phyloP scores from a whole-genome alignment of 2,329 filamentous ascomycete genomes.

The Sporothrix dimorphospora region DNA sequence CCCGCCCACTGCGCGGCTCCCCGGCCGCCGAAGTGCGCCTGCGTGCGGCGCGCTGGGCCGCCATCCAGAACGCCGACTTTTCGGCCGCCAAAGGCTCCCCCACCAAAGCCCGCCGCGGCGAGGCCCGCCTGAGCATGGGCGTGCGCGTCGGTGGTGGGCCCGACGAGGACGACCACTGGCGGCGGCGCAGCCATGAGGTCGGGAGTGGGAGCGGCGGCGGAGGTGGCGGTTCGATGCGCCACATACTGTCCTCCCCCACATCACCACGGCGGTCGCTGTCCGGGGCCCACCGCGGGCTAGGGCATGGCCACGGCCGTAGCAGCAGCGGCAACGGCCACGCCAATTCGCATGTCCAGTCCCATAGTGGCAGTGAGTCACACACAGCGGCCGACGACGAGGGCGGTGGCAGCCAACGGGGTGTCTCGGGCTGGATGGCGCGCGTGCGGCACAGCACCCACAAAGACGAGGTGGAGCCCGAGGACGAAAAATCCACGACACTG shows the following conservation, averaged over 20 bases:
- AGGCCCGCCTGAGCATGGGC: slow-evolving; percentile 35
- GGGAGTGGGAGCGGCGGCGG: neutral
- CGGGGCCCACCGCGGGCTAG: neutral
- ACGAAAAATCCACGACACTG: slow-evolving; percentile 33
- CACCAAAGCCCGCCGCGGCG: neutral
- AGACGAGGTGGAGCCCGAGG: slow-evolving; percentile 31
- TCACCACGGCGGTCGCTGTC: slow-evolving; percentile 33
- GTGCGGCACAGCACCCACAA: slow-evolving; percentile 40
- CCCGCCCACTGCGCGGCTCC: slow-evolving; percentile 55
- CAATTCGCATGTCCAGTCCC: neutral
- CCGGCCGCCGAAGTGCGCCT: slow-evolving; percentile 69
- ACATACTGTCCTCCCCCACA: slow-evolving; percentile 43
- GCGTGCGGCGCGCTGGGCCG: slow-evolving; percentile 69
- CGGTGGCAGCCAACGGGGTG: slow-evolving; percentile 47
- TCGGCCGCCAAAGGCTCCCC: neutral
- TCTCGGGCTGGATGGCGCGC: slow-evolving; percentile 53
- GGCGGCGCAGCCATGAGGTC: slow-evolving; percentile 28
- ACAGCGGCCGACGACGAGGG: neutral
- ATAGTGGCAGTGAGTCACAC: neutral
- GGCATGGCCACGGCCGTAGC: neutral
- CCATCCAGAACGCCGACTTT: slow-evolving; percentile 59
- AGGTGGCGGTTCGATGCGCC: slow-evolving; percentile 34
- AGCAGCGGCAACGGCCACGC: neutral
- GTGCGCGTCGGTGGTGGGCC: slow-evolving; percentile 57
- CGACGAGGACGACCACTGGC: slow-evolving; percentile 37